Evolutionary conservation across 2,329 filamentous ascomycete genomes (phyloP).

Genomic region (Biscogniauxia marginata): DNA sequence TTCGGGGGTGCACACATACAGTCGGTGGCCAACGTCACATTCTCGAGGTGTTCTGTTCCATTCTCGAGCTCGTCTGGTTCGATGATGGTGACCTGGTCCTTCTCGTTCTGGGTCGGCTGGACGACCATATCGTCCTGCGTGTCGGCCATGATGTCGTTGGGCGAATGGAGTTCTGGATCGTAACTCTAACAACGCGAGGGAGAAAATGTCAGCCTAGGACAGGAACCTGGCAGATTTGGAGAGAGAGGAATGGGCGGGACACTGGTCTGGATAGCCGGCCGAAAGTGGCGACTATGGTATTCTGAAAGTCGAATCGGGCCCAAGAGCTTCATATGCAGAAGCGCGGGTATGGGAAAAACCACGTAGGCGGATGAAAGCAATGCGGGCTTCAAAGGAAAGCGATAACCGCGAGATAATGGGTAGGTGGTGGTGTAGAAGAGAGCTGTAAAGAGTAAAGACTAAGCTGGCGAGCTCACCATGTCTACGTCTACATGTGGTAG

Average conservation of each 20-base stretch:
- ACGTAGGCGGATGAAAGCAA: background rate
- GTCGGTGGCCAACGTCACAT: slow-evolving; percentile 51
- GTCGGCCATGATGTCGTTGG: slow-evolving; percentile 57
- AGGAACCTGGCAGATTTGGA: background rate
- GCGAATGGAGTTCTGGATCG: slow-evolving; percentile 51
- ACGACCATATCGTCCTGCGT: slow-evolving; percentile 54
- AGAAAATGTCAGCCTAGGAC: slow-evolving; percentile 19
- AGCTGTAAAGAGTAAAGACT: background rate
- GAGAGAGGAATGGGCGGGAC: too few species aligned
- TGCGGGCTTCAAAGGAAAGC: background rate
- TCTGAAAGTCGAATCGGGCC: background rate
- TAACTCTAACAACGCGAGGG: slow-evolving; percentile 44
- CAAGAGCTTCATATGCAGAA: background rate
- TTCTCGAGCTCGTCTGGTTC: slow-evolving; percentile 51
- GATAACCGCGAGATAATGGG: background rate
- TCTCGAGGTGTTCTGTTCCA: slow-evolving; percentile 47
- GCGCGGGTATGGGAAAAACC: background rate
- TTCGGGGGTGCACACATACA: slow-evolving; percentile 40
- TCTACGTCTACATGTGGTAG: slow-evolving; percentile 1
- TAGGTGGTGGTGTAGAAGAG: slow-evolving; percentile 1
- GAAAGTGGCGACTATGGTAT: background rate
- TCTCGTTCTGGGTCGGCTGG: slow-evolving; percentile 45
- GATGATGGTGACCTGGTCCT: slow-evolving; percentile 54
- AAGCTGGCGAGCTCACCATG: slow-evolving; percentile 19
- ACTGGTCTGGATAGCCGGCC: background rate